Evolutionary conservation across 139 green algal species (phyloP).

Genomic region (Eudorina sp.): DNA sequence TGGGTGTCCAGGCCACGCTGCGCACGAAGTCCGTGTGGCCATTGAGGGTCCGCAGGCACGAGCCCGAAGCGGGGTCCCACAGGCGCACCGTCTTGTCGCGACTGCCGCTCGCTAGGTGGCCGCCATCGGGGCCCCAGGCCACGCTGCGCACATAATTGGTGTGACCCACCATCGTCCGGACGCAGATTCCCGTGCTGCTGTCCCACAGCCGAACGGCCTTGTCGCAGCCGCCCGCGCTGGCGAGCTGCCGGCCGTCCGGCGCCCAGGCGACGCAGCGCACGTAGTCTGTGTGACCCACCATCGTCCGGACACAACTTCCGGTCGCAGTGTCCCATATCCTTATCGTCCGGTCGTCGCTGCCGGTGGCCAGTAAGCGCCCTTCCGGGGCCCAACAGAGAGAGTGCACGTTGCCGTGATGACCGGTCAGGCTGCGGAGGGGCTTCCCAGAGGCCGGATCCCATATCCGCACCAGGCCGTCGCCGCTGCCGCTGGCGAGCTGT

Average conservation of each 20-base stretch:
- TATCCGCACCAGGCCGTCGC: not conserved
- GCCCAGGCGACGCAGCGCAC: not conserved
- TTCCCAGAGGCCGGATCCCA: too few species aligned
- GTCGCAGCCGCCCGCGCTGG: not conserved
- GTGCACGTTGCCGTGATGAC: not conserved
- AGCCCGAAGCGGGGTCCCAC: too few species aligned
- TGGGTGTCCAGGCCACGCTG: too few species aligned
- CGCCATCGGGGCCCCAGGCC: not conserved
- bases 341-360: not conserved
- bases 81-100: not conserved
- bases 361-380: not conserved
- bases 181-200: not conserved
- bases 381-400: not conserved
- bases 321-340: not conserved
- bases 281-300: not conserved
- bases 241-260: not conserved
- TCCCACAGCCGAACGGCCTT: too few species aligned
- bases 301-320: not conserved
- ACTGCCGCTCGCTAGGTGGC: not conserved
- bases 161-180: not conserved
- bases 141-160: not conserved
- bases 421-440: not conserved
- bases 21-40: too few species aligned
- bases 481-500: not conserved
- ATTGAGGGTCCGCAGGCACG: too few species aligned